These are phyloP conservation scores for Brassica carinata DNA, from an alignment of 345 rosid genomes.

Conservation along the genomic window DNA sequence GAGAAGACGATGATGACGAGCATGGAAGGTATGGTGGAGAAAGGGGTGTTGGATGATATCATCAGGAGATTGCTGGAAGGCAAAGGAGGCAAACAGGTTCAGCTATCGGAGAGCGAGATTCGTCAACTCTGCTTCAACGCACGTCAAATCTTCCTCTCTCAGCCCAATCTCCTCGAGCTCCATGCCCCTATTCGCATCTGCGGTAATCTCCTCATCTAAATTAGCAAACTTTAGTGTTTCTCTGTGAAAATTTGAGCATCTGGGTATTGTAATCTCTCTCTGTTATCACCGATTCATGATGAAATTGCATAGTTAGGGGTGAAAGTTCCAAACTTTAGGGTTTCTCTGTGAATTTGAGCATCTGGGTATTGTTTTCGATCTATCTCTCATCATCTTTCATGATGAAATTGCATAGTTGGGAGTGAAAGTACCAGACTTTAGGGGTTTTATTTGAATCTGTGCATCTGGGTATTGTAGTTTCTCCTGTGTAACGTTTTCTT, in stretches of 20 bases:
- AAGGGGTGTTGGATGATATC: constrained; percentile 81
- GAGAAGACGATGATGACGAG: constrained; percentile 66
- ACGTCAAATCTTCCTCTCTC: constrained; percentile 83
- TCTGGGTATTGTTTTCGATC: background rate
- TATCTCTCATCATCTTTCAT: too few relatives aligned
- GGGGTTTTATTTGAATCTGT: background rate
- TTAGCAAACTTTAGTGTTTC: background rate
- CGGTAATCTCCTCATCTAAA: constrained; percentile 43
- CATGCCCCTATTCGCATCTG: constrained; percentile 85
- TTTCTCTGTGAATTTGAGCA: background rate
- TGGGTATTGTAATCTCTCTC: background rate
- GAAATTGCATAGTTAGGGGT: background rate
- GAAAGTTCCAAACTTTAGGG: background rate
- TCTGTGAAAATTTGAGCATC: background rate
- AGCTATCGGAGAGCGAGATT: constrained; percentile 93
- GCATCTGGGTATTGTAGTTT: constrained; percentile 5
- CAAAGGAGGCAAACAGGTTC: constrained; percentile 88
- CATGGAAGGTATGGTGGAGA: constrained; percentile 79
- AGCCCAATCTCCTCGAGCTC: constrained; percentile 76
- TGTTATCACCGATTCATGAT: background rate
- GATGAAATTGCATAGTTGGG: too few relatives aligned
- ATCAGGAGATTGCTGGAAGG: constrained; percentile 87
- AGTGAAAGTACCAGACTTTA: background rate
- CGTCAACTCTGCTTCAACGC: constrained; percentile 94
- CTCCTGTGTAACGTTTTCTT: background rate